Conservation (phyloP, 176 grass and related monocot genomes). For the Guadua angustifolia region DNA sequence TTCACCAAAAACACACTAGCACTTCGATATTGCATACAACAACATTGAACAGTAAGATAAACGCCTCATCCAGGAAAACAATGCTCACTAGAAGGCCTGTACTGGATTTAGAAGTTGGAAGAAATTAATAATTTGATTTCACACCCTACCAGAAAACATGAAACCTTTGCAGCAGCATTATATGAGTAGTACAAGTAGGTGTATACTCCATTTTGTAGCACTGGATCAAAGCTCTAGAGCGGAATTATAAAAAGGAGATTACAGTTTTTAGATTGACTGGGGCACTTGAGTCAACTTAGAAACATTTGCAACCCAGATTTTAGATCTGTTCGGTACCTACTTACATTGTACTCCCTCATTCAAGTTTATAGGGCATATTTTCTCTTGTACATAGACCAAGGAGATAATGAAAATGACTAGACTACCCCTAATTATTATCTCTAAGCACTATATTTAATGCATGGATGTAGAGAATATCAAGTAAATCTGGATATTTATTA, state of each 20-base stretch:
- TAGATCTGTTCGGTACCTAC: background rate
- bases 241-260: background rate
- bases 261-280: background rate
- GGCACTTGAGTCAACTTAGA: too few relatives aligned
- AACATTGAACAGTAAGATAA: background rate
- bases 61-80: background rate
- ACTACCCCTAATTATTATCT: too few relatives aligned
- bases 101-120: background rate
- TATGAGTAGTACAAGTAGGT: background rate
- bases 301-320: too few relatives aligned
- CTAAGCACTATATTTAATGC: too few relatives aligned
- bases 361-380: too few relatives aligned
- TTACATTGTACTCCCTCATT: background rate
- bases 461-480: too few relatives aligned
- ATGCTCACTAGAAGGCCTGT: background rate
- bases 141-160: background rate
- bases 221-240: background rate
- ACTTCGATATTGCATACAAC: background rate
- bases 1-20: background rate
- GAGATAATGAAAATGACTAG: too few relatives aligned
- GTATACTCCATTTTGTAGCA: background rate
- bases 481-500: too few relatives aligned
- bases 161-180: background rate
- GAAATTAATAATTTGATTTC: background rate
- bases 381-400: too few relatives aligned